Evolutionary conservation across 352 stramenopile species (phyloP).

Genomic region (Aphanomyces invadans): DNA sequence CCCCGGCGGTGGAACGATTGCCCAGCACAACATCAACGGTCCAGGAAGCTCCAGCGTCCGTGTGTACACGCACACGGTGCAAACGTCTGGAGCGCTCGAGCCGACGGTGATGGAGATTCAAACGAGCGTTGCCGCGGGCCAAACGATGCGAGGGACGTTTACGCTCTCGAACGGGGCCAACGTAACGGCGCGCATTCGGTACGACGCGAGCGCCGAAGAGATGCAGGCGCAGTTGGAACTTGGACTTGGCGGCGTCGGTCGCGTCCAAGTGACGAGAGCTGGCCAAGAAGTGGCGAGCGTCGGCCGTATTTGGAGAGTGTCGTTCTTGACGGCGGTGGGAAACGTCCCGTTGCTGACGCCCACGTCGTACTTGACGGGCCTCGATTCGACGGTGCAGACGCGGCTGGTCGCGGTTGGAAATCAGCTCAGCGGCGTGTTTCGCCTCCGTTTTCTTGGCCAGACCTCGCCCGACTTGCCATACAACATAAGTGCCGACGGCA

Average conservation of each 20-base stretch:
- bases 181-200: slow-evolving; percentile 46
- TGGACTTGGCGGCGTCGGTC: slow-evolving; percentile 44
- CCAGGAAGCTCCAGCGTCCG: slow-evolving; percentile 84
- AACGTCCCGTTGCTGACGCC: slow-evolving; percentile 68
- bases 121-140: slow-evolving; percentile 57
- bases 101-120: slow-evolving; percentile 89
- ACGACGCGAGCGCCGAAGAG: slow-evolving; percentile 63
- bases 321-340: slow-evolving; percentile 80
- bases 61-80: slow-evolving; percentile 89
- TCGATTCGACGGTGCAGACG: slow-evolving; percentile 59
- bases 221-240: slow-evolving; percentile 47
- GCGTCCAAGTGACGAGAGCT: slow-evolving; percentile 43
- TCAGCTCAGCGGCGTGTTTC: slow-evolving; percentile 79
- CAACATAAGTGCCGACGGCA: slow-evolving; percentile 51
- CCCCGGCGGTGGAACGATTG: slow-evolving; percentile 82
- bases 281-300: slow-evolving; percentile 61
- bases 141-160: slow-evolving; percentile 85
- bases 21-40: slow-evolving; percentile 90
- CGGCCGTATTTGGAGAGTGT: slow-evolving; percentile 82
- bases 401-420: slow-evolving; percentile 79
- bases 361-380: slow-evolving; percentile 61
- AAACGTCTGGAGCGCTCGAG: slow-evolving; percentile 76
- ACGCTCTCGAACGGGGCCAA: slow-evolving; percentile 33
- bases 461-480: slow-evolving; percentile 53
- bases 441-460: slow-evolving; percentile 57